A percentile compares a stretch with the other conserved stretches of the same genome.
phyloP scores from a whole-genome alignment of 1,284 basidiomycete species.

The Volvariella volvacea region DNA sequence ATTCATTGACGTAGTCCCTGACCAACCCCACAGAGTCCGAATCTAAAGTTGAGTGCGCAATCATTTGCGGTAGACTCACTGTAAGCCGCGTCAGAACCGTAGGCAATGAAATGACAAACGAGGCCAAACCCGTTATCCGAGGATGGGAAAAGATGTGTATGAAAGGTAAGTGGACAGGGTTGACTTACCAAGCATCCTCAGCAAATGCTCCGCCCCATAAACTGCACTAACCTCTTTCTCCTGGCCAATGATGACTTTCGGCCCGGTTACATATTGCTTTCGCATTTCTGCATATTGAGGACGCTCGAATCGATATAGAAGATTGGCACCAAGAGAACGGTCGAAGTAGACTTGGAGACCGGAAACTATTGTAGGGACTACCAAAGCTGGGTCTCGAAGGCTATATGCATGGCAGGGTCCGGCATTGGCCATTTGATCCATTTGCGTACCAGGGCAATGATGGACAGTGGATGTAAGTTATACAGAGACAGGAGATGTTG shows the following conservation, averaged over 20 bases:
- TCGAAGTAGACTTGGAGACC: constrained; percentile 96
- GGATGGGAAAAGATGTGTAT: too few relatives aligned
- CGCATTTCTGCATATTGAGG: constrained; percentile 86
- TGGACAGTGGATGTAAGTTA: neutral
- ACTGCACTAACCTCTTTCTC: constrained; percentile 86
- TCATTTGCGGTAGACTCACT: constrained; percentile 76
- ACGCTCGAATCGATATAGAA: constrained; percentile 93
- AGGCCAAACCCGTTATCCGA: neutral
- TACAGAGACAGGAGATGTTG: neutral
- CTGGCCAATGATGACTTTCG: constrained; percentile 57
- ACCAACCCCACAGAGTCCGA: constrained; percentile 79
- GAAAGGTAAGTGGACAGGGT: neutral
- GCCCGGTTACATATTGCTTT: constrained; percentile 70
- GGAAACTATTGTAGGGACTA: constrained; percentile 78
- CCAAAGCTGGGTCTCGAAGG: constrained; percentile 50
- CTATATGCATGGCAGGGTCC: too few relatives aligned
- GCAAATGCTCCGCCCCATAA: constrained; percentile 93
- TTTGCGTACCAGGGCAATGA: neutral
- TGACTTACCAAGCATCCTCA: constrained; percentile 83
- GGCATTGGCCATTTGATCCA: too few relatives aligned
- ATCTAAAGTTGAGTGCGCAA: constrained; percentile 89
- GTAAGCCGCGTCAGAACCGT: neutral
- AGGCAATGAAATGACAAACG: neutral
- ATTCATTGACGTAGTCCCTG: constrained; percentile 85
- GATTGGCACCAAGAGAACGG: constrained; percentile 81